These are phyloP conservation scores for Coemansia sp. DNA, from an alignment of 192 early-diverging fungal genomes.

Conservation along the genomic window DNA sequence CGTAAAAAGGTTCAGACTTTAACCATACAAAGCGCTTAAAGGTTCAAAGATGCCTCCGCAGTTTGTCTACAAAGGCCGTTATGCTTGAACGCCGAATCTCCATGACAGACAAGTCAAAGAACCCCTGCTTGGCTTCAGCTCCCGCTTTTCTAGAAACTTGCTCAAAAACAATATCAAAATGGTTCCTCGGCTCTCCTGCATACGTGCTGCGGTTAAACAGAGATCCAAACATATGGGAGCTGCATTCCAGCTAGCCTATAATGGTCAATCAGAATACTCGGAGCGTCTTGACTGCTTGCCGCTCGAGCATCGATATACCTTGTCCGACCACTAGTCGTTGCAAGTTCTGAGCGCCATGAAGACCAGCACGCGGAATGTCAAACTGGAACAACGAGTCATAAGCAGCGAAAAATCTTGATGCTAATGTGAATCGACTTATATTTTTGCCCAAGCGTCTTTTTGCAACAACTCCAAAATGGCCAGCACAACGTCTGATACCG, in stretches of 20 bases:
- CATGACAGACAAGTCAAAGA: slow-evolving; percentile 79
- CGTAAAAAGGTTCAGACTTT: too few species aligned
- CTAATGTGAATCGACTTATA: background rate
- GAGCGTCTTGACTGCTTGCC: slow-evolving; percentile 62
- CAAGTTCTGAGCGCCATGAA: slow-evolving; percentile 70
- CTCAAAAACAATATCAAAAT: slow-evolving; percentile 82
- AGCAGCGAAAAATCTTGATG: slow-evolving; percentile 78
- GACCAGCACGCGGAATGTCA: slow-evolving; percentile 56
- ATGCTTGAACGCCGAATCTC: slow-evolving; percentile 77
- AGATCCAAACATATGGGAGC: slow-evolving; percentile 51
- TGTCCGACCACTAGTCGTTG: slow-evolving; percentile 77
- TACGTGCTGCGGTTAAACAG: slow-evolving; percentile 39
- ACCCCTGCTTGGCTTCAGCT: slow-evolving; percentile 66
- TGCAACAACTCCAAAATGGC: slow-evolving; percentile 71
- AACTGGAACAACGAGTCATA: slow-evolving; percentile 73
- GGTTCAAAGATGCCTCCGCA: slow-evolving; percentile 52
- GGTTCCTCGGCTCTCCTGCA: slow-evolving; percentile 56
- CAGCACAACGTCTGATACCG: slow-evolving; percentile 80
- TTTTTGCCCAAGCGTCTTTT: slow-evolving; percentile 2
- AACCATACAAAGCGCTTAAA: background rate
- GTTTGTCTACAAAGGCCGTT: slow-evolving; percentile 61
- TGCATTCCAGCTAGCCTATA: slow-evolving; percentile 50
- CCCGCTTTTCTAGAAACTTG: slow-evolving; percentile 65
- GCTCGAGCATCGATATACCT: slow-evolving; percentile 75
- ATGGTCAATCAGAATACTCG: slow-evolving; percentile 67